A percentile compares a stretch with the other conserved stretches of the same genome.
phyloP scores from a whole-genome alignment of 345 rosid species.

The Raphanus raphanistrum region DNA sequence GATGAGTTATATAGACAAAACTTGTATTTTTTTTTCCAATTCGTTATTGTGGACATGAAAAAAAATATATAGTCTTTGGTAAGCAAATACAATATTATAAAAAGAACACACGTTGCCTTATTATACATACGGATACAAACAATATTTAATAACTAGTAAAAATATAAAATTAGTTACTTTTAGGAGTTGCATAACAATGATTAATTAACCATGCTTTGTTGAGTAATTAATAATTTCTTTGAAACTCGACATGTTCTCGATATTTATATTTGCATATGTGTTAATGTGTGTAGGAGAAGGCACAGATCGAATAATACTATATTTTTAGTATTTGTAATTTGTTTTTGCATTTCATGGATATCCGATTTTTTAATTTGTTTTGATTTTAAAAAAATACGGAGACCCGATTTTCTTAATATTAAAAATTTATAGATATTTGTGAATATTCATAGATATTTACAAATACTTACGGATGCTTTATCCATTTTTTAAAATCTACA shows the following conservation, averaged over 20 bases:
- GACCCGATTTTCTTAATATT: too few relatives aligned
- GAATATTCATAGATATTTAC: too few relatives aligned
- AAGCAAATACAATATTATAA: background rate
- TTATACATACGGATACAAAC: constrained; percentile 13
- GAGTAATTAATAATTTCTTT: constrained; percentile 5
- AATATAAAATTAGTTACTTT: background rate
- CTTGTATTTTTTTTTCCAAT: background rate
- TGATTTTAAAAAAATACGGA: too few relatives aligned
- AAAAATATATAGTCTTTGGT: background rate
- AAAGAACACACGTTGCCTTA: constrained; percentile 11
- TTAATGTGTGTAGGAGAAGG: background rate
- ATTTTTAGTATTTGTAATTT: too few relatives aligned
- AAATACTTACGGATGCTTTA: too few relatives aligned
- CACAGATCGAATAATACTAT: too few relatives aligned
- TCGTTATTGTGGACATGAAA: background rate
- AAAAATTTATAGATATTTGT: too few relatives aligned
- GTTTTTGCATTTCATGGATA: too few relatives aligned
- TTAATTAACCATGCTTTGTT: constrained; percentile 3
- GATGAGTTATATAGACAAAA: constrained; percentile 1
- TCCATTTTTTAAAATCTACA: too few relatives aligned
- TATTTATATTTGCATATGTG: background rate
- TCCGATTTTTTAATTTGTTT: too few relatives aligned
- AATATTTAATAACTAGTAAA: background rate
- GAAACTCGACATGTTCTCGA: background rate
- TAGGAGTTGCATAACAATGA: constrained; percentile 4